Evolutionary conservation across 73 alveolate species (phyloP), one percentile per base, ranked within the genome.

Genomic region (Paramecium caudatum): DNA sequence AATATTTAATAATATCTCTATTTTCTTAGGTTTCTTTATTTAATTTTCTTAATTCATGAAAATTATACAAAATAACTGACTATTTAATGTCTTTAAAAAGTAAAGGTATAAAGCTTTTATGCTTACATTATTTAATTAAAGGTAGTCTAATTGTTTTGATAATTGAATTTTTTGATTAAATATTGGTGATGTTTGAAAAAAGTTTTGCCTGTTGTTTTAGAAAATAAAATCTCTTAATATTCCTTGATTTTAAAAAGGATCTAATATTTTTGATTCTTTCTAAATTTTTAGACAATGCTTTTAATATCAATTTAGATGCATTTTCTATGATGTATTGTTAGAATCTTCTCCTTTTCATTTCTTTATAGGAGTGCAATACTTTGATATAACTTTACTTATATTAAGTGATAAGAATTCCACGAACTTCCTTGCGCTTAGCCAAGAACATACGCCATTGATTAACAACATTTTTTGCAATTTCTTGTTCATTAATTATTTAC

Each of bases 141-240:
- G 84, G 65, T 39, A 23, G 88, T 37, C 88, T 74, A 17, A 74
- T 74, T 15, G 88, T 23, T 45, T 74, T 74, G 21, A 36, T 9
- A 8, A 39, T 74, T 15, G 84, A 30, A 68, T 32, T 32, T 15
- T 68, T 12, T 3, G 61, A 32, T 68, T 68, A 37, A 32, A 74
- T 7, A n/a, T 65, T 33, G n/a, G 83, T 45, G 8, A 74, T 74
- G 7, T 74, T 21, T 16, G 16, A 13, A 45, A 45, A 74, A 7
- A 45, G 7, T 15, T 17, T 30, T 36, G 19, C 43, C 30, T 65
- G 34, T 33, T 36, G 19, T 65, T 74, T 37, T 37, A 16, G 32
- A 74, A 74, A 21, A 21, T 74, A 74, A 21, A 74, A 41, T 74
- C 88, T 32, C 47, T 74, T 74, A 15, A 74, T 37, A 15, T 41